Evolutionary conservation across 768 basidiomycete genomes (phyloP).

Genomic region (Chalciporus piperatus): DNA sequence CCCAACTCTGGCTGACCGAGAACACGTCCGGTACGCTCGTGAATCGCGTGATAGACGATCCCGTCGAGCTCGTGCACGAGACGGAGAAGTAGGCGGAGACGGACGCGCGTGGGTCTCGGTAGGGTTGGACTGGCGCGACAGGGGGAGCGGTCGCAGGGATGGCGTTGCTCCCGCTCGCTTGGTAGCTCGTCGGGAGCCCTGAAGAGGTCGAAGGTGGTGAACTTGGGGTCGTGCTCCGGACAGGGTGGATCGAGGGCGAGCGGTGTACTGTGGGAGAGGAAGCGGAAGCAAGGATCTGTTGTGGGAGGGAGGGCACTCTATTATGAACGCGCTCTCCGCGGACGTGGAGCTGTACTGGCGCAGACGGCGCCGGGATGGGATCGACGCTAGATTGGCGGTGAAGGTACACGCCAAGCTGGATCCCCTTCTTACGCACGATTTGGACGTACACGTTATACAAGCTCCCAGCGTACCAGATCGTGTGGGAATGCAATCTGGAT

Average conservation of each 20-base stretch:
- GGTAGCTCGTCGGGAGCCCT: constrained; percentile 17
- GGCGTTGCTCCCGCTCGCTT: constrained; percentile 18
- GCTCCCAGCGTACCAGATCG: constrained; percentile 87
- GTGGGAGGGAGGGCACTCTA: constrained; percentile 31
- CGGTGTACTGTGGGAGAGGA: constrained; percentile 35
- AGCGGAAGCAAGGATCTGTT: constrained; percentile 27
- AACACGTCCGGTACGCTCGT: constrained; percentile 85
- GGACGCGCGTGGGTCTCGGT: constrained; percentile 68
- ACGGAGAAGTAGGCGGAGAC: constrained; percentile 83
- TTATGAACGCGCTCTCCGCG: constrained; percentile 26
- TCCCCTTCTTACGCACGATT: constrained; percentile 76
- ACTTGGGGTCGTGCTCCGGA: constrained; percentile 44
- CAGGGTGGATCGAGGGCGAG: constrained; percentile 46
- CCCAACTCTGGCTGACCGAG: constrained; percentile 86
- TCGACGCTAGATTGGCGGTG: constrained; percentile 84
- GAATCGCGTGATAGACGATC: constrained; percentile 80
- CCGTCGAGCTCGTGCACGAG: constrained; percentile 76
- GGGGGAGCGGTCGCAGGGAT: constrained; percentile 45
- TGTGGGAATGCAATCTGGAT: constrained; percentile 76
- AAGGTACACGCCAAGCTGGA: constrained; percentile 85
- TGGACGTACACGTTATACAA: constrained; percentile 90
- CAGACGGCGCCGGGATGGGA: constrained; percentile 69
- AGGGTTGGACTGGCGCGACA: constrained; percentile 59
- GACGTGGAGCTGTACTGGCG: constrained; percentile 39
- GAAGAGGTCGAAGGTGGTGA: constrained; percentile 25